Evolutionary conservation across 495 filamentous ascomycete species (phyloP), one percentile per base, ranked within the genome.

Genomic region (Penicillium taxi): DNA sequence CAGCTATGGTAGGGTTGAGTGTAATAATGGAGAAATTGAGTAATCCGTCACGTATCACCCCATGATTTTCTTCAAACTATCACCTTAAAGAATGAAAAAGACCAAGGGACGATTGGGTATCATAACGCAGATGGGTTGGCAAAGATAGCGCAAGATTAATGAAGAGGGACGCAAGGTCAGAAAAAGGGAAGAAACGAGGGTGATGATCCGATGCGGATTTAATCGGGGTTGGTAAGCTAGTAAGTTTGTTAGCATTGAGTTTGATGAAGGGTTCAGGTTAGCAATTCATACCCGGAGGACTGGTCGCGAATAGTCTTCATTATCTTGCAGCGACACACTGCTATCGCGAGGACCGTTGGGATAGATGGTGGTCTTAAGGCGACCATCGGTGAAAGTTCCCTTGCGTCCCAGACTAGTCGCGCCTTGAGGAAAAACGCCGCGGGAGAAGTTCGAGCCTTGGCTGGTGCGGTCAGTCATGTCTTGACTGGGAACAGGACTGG

Each of bases 261-360:
- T n/a, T 14, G 27, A 20, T 18, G 8, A 14, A 9, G 5, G 20
- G 8, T 28, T 15, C 4, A 14, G 3, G 29, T 9, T 25, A 22
- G 5, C 19, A 11, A 12, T 6, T 9, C 17, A 9, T 47, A 75
- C 72, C 8, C 70, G 63, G 44, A 76, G 56, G 34, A 76, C 73
- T 28, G 69, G 73, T 26, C 73, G 63, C 22, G 72, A 74, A 51
- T 77, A 77, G 45, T 77, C 73, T 47, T 70, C 68, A 31, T 75
- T 69, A 35, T 77, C 73, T 32, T 69, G 66, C 21, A 77, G 66
- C 25, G 72, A 75, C 14, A 63, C 51, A 21, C 64, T 61, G 47
- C 72, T 77, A 30, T 68, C 54, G 13, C 68, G 69, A 24, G 59
- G 60, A 23, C 67, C 73, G 34, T 70, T 61, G 30, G 63, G 57